Conservation (phyloP, 1,139 yeast species). For the Oligophagozyma castellii region DNA sequence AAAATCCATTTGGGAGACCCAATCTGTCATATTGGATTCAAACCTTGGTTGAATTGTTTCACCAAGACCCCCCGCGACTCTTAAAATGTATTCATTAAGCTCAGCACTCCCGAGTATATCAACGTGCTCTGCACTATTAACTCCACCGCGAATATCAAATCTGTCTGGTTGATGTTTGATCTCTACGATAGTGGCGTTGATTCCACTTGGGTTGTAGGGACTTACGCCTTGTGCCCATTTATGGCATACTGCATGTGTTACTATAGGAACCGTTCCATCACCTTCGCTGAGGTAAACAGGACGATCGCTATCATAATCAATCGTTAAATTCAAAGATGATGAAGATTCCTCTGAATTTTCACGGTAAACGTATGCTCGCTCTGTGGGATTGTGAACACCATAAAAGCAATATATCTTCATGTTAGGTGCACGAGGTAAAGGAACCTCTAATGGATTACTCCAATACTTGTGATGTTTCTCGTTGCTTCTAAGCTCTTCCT, state of each 20-base stretch:
- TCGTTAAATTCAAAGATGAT: conserved; percentile 48
- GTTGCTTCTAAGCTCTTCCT: conserved; percentile 45
- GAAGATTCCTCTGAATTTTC: conserved; percentile 38
- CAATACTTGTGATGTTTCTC: conserved; percentile 64
- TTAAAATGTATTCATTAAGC: conserved; percentile 68
- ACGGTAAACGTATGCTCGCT: conserved; percentile 75
- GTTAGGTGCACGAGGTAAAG: conserved; percentile 87
- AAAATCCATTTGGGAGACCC: conserved; percentile 26
- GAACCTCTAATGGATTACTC: conserved; percentile 85
- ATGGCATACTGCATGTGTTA: conserved; percentile 71
- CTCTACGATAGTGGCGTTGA: conserved; percentile 68
- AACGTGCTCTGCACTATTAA: conserved; percentile 95
- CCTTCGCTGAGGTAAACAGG: conserved; percentile 82
- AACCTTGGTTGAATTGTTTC: conserved; percentile 46
- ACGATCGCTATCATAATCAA: conserved; percentile 40
- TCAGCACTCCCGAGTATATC: conserved; percentile 91
- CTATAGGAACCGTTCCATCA: conserved; percentile 83
- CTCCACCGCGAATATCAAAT: conserved; percentile 93
- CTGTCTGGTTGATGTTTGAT: conserved; percentile 87
- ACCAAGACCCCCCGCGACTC: conserved; percentile 74
- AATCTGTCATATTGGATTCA: conserved; percentile 46
- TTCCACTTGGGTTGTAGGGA: conserved; percentile 69
- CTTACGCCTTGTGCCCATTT: conserved; percentile 68
- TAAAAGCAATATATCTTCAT: conserved; percentile 81
- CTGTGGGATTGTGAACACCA: conserved; percentile 94